Percentiles rank a stretch among this genome's conserved stretches.
Conservation (phyloP, 345 rosid species). For the Eucalyptus curtisii region DNA sequence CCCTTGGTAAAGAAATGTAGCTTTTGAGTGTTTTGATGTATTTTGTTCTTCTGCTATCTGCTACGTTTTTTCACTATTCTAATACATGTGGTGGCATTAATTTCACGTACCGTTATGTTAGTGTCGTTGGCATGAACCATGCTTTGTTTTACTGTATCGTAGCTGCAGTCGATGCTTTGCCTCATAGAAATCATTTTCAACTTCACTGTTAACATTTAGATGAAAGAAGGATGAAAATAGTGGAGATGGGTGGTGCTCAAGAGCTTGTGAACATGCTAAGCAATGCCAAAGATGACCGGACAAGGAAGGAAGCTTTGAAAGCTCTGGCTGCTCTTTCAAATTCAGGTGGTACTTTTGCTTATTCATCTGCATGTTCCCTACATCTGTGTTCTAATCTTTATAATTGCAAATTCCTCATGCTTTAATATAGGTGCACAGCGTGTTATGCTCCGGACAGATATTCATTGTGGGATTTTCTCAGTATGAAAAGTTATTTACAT, state of each 20-base stretch:
- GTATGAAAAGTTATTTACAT: not conserved
- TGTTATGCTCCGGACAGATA: not conserved
- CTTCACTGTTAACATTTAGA: slow-evolving; percentile 19
- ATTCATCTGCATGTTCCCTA: not conserved
- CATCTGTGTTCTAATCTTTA: not conserved
- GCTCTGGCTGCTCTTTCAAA: slow-evolving; percentile 64
- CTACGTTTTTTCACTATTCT: not conserved
- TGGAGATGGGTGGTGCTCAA: slow-evolving; percentile 80
- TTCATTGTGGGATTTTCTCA: not conserved
- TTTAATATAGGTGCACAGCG: not conserved
- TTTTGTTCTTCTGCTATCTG: not conserved
- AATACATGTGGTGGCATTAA: not conserved
- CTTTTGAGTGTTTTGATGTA: not conserved
- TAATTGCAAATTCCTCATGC: not conserved
- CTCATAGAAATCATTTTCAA: not conserved
- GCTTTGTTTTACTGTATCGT: not conserved
- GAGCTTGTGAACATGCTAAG: slow-evolving; percentile 71
- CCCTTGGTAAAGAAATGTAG: not conserved
- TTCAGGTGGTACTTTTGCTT: slow-evolving; percentile 24
- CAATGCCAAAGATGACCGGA: slow-evolving; percentile 67
- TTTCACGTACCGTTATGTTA: not conserved
- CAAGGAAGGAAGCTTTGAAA: slow-evolving; percentile 69
- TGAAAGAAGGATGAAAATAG: slow-evolving; percentile 85
- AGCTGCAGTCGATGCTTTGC: not conserved
- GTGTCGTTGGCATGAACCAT: not conserved